These are phyloP conservation scores for Globisporangium uncinulatum DNA, from an alignment of 352 stramenopile species.

Conservation along the genomic window DNA sequence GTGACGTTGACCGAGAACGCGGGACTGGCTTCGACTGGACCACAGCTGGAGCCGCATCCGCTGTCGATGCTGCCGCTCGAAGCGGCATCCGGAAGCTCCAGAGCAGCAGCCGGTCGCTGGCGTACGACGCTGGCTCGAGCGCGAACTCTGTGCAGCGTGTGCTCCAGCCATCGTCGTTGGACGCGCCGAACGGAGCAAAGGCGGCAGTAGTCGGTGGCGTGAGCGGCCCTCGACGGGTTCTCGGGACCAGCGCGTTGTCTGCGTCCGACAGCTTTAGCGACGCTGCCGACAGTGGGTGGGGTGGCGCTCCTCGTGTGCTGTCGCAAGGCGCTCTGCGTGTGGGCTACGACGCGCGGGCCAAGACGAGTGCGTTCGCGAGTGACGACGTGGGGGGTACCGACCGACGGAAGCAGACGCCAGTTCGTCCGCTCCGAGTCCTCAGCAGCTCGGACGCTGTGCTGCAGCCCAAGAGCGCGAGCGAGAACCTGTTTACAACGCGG, in stretches of 20 bases:
- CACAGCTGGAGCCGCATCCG: background rate
- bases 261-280: conserved; percentile 1
- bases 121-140: background rate
- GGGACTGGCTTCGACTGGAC: background rate
- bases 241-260: conserved; percentile 9
- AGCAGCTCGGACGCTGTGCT: conserved; percentile 22
- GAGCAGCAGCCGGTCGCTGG: conserved; percentile 8
- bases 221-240: conserved; percentile 22
- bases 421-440: conserved; percentile 30
- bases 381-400: conserved; percentile 25
- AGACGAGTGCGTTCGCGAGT: conserved; percentile 7
- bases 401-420: conserved; percentile 15
- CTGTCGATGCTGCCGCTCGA: conserved; percentile 1
- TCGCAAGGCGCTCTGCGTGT: conserved; percentile 36
- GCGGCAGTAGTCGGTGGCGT: background rate
- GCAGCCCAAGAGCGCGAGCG: conserved; percentile 14
- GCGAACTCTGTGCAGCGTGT: conserved; percentile 16
- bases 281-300: conserved; percentile 4
- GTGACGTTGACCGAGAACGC: conserved; percentile 2
- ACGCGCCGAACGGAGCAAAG: conserved; percentile 1
- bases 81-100: conserved; percentile 8
- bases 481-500: conserved; percentile 24
- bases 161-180: conserved; percentile 11
- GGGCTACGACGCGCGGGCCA: conserved; percentile 24
- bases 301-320: conserved; percentile 23